A percentile compares a stretch with the other conserved stretches of the same genome.
These are phyloP conservation scores for Symbiodinium natans DNA, from an alignment of 73 alveolate genomes.

Conservation along the genomic window DNA sequence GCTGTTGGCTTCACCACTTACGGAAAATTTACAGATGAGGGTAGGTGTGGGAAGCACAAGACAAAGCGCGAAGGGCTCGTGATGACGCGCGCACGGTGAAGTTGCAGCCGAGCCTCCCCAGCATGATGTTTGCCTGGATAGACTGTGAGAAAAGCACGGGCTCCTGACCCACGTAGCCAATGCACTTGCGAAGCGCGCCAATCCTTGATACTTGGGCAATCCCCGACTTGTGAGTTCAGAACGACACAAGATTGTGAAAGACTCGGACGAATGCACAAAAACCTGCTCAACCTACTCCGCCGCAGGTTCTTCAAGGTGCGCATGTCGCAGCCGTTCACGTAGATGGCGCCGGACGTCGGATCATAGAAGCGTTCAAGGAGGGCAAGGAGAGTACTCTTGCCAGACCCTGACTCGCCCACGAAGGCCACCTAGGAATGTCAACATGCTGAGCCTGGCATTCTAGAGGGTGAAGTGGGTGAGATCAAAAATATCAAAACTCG, in stretches of 20 bases:
- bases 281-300: neutral
- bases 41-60: no score
- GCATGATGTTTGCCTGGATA: constrained; percentile 14
- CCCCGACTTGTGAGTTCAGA: neutral
- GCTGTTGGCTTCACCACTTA: no score
- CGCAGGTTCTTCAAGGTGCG: neutral
- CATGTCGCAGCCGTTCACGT: constrained; percentile 12
- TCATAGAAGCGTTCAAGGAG: constrained; percentile 5
- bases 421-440: no score
- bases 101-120: neutral
- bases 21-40: no score
- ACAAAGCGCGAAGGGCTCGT: no score
- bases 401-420: constrained; percentile 27
- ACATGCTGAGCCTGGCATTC: no score
- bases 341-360: neutral
- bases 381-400: neutral
- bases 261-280: no score
- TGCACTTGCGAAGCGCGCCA: neutral
- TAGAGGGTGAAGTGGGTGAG: no score
- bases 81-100: no score
- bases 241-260: no score
- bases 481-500: no score
- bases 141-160: constrained; percentile 6
- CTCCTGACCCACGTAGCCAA: constrained; percentile 95
- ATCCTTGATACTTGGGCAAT: neutral